Evolutionary conservation across 805 yeast genomes (phyloP), one percentile per base, ranked within the genome.

Genomic region (Myxozyma geophila): DNA sequence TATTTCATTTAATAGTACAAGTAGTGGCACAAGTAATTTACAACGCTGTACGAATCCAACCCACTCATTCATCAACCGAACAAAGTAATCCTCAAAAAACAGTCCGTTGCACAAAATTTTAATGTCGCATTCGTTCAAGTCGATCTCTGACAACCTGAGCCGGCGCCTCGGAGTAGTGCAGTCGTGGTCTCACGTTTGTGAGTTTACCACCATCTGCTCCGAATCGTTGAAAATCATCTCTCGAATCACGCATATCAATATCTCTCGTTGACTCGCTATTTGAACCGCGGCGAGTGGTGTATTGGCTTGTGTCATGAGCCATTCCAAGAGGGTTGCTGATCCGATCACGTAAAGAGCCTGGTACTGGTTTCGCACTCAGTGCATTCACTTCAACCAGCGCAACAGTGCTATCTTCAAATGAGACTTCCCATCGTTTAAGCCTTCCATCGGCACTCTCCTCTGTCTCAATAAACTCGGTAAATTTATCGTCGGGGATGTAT

Each of bases 161-260:
- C 2, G 68, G 57, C 7, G 59, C 68, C 37, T 65, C 68, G 13
- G 61, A 43, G 50, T 62, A 65, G n/a, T 40, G 46, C 10, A 65
- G 10, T 4, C 36, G 47, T 19, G 68, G 68, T 33, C 35, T 15
- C 9, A 63, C 60, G 12, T 19, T 35, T 8, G 68, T 65, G n/a
- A 53, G 9, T 28, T 19, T 52, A 9, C 21, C 35, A 13, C 21
- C 46, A 17, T 12, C 13, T 23, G 55, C n/a, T 37, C 17, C 43
- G 40, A 39, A 21, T 7, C n/a, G 46, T 36, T 10, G 3, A 21
- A 17, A 52, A 17, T 52, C 46, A n/a, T n/a, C 60, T 28, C 44
- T 19, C 19, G 49, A 19, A 44, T 37, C 21, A 43, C 46, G n/a
- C 19, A 15, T 21, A 39, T 13, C n/a, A 1, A 28, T 37, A 40